Conservation (phyloP, 1,139 yeast genomes). For the Petasospora rhodanensis region DNA sequence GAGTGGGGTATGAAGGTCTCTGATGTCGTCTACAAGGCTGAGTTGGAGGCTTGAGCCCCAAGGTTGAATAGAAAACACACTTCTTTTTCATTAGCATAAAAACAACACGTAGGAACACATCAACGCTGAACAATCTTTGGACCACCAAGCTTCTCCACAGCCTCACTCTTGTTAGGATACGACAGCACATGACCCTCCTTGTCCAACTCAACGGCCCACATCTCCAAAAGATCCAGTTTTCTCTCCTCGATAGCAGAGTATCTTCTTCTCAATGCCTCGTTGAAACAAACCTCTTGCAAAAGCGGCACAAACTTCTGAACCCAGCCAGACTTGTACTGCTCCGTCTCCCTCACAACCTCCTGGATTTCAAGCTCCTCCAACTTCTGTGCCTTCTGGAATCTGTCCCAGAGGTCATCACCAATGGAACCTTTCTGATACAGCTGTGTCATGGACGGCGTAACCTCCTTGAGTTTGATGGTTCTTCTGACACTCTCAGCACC, state of each 20-base stretch:
- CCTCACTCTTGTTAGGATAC: too few species aligned
- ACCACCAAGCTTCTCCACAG: too few species aligned
- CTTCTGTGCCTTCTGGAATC: conserved; percentile 73
- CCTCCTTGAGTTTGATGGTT: conserved; percentile 70
- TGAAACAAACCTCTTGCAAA: conserved; percentile 86
- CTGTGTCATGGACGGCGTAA: conserved; percentile 57
- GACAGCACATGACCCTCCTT: conserved; percentile 26
- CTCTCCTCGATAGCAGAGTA: conserved; percentile 59
- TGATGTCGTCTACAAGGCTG: conserved; percentile 11
- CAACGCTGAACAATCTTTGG: too few species aligned
- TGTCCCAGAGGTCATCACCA: conserved; percentile 83
- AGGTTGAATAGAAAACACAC: too few species aligned
- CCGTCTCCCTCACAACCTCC: conserved; percentile 77
- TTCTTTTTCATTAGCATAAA: background rate
- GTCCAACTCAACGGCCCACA: conserved; percentile 44
- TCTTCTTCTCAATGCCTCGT: conserved; percentile 85
- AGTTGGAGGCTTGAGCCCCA: conserved; percentile 5
- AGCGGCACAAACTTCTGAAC: conserved; percentile 68
- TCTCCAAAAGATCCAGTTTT: conserved; percentile 40
- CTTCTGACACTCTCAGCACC: conserved; percentile 92
- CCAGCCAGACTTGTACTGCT: conserved; percentile 74
- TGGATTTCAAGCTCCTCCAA: conserved; percentile 71
- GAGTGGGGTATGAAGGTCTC: conserved; percentile 12
- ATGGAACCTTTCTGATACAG: conserved; percentile 85
- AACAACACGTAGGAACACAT: too few species aligned